These are phyloP conservation scores for Prunus armeniaca DNA, from an alignment of 306 rosid genomes.

Conservation along the genomic window DNA sequence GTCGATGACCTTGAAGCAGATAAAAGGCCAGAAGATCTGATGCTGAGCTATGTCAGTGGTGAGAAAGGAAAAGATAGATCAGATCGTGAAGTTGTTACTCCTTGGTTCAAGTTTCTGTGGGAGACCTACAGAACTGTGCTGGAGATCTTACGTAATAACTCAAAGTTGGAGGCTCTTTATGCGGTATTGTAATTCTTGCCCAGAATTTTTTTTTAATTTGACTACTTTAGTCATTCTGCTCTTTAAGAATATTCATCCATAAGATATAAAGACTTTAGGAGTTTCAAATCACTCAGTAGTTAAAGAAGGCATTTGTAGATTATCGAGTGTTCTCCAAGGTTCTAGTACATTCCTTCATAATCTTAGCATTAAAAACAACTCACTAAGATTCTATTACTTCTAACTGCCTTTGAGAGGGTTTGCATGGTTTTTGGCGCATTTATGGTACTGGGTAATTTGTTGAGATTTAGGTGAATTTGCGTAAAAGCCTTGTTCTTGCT, in stretches of 20 bases:
- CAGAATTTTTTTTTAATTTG: background rate
- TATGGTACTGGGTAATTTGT: background rate
- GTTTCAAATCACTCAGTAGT: background rate
- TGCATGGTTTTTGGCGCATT: background rate
- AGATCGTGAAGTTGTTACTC: conserved; percentile 91
- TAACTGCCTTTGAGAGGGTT: background rate
- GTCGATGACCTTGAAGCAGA: conserved; percentile 98
- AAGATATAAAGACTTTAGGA: background rate
- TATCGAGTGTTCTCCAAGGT: background rate
- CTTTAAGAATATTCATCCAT: background rate
- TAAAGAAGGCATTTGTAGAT: background rate
- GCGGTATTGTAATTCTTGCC: conserved; percentile 52
- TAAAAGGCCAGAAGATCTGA: conserved; percentile 92
- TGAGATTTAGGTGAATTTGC: background rate
- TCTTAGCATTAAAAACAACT: background rate
- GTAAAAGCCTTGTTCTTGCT: background rate
- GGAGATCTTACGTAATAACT: conserved; percentile 89
- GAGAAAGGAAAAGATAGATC: conserved; percentile 97
- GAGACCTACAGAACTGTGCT: conserved; percentile 97
- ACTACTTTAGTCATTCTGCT: background rate
- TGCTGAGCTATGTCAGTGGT: conserved; percentile 95
- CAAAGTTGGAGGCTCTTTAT: conserved; percentile 88
- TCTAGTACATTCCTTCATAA: background rate
- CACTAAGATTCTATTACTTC: background rate
- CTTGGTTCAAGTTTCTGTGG: conserved; percentile 98